Conservation (phyloP, 768 basidiomycete species). For the Omphalotus guepiniiformis region DNA sequence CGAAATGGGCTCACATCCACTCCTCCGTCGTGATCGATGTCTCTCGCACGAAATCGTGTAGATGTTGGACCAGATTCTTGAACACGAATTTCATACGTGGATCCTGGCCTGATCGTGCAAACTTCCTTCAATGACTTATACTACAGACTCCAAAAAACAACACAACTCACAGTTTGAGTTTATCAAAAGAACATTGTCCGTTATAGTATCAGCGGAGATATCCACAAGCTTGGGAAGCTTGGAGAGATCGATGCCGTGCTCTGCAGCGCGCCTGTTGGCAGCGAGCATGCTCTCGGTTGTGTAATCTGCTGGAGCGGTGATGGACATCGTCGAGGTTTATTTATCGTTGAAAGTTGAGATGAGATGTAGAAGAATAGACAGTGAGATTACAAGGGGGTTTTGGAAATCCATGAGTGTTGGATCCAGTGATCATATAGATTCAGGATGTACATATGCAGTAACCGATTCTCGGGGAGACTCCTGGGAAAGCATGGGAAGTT, state of each 20-base stretch:
- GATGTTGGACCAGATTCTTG: slow-evolving; percentile 48
- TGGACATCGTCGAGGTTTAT: no score
- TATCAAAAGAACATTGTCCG: slow-evolving; percentile 34
- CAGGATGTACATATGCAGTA: no score
- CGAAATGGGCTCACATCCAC: slow-evolving; percentile 59
- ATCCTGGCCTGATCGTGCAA: slow-evolving; percentile 26
- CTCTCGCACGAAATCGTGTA: slow-evolving; percentile 74
- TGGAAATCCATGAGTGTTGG: no score
- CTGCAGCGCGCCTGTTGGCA: slow-evolving; percentile 26
- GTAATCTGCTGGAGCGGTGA: slow-evolving; percentile 19
- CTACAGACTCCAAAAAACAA: not conserved
- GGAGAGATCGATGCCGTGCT: slow-evolving; percentile 35
- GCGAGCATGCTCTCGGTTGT: slow-evolving; percentile 20
- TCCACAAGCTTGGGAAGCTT: slow-evolving; percentile 37
- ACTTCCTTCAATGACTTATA: not conserved
- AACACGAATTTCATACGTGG: slow-evolving; percentile 42
- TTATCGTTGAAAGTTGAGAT: no score
- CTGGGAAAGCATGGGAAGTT: no score
- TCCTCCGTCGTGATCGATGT: slow-evolving; percentile 78
- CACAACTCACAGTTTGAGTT: slow-evolving; percentile 37
- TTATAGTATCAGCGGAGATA: slow-evolving; percentile 38
- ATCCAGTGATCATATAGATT: no score
- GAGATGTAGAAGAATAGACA: no score
- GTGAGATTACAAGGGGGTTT: no score
- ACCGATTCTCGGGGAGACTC: no score